A percentile compares a stretch with the other conserved stretches of the same genome.
Evolutionary conservation across 1,284 basidiomycete genomes (phyloP).

Genomic region (Fomitopsis betulina): DNA sequence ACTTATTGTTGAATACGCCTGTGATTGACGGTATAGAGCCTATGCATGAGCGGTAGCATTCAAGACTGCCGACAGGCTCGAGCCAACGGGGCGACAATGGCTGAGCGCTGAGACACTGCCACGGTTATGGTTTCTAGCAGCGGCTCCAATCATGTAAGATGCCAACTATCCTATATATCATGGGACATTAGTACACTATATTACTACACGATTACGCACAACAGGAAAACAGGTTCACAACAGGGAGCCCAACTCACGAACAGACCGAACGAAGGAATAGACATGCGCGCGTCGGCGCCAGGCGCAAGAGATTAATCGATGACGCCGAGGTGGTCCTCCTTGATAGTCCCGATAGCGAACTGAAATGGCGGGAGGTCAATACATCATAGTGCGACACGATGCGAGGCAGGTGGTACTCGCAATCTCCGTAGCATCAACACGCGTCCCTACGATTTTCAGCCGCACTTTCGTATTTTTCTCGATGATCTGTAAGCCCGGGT

Average conservation of each 20-base stretch:
- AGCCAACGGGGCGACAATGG: too few species aligned
- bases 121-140: too few species aligned
- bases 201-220: background rate
- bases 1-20: too few species aligned
- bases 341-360: constrained; percentile 93
- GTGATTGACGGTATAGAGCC: too few species aligned
- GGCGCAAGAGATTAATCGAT: constrained; percentile 43
- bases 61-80: too few species aligned
- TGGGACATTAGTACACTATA: background rate
- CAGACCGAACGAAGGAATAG: background rate
- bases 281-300: background rate
- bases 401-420: constrained; percentile 43
- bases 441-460: constrained; percentile 94
- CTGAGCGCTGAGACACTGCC: too few species aligned
- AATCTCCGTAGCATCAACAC: constrained; percentile 97
- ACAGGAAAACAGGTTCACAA: background rate
- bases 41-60: too few species aligned
- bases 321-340: constrained; percentile 91
- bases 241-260: background rate
- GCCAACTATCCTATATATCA: background rate
- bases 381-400: background rate
- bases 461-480: constrained; percentile 92
- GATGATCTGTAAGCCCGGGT: constrained; percentile 59
- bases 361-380: constrained; percentile 24
- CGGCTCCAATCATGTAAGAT: background rate